Evolutionary conservation across 495 filamentous ascomycete genomes (phyloP), one percentile per base, ranked within the genome.

Genomic region (Hypoxylon intermedium): DNA sequence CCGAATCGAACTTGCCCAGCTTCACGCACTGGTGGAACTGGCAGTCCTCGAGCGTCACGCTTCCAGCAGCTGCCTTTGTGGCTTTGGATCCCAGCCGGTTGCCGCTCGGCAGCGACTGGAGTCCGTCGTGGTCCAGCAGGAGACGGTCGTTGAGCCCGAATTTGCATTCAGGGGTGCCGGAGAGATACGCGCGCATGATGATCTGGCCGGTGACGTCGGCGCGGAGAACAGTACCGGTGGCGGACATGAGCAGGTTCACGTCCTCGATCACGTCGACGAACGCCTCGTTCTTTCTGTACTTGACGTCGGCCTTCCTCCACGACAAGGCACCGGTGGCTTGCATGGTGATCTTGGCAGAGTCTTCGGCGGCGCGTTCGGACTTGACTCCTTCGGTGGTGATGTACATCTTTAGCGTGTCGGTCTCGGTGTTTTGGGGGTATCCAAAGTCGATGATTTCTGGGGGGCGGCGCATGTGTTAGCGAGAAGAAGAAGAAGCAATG

Each of bases 1-100:
- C 95, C 1, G 90, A 89, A 77, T 98, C 94, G 72, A 99, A 99
- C 68, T 92, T 96, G 28, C 92, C 92, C 20, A 99, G 82, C 75
- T 97, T 96, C 53, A 99, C 95, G 76, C 95, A 99, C 77, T 99
- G 95, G 74, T 99, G 95, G 79, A 99, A 97, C 69, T 98, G 94
- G 71, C 95, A 98, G 74, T 99, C 95, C 72, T 99, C 95, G 12
- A 99, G 81, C 0, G 93, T 96, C 53, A 99, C 95, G 46, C 89
- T 94, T 5, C 95, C 95, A 4, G 95, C 95, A 0, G 95, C 95
- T 0, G 94, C 94, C 72, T 95, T 90, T 7, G 93, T 96, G 31
- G 92, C 90, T 72, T 96, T 97, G 46, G 86, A 87, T 5, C 88
- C 87, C 47, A 83, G 78, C 46, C 78, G 76, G 69, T 90, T 91